Evolutionary conservation across 2,329 filamentous ascomycete genomes (phyloP).

Genomic region (Botrytis medusae): DNA sequence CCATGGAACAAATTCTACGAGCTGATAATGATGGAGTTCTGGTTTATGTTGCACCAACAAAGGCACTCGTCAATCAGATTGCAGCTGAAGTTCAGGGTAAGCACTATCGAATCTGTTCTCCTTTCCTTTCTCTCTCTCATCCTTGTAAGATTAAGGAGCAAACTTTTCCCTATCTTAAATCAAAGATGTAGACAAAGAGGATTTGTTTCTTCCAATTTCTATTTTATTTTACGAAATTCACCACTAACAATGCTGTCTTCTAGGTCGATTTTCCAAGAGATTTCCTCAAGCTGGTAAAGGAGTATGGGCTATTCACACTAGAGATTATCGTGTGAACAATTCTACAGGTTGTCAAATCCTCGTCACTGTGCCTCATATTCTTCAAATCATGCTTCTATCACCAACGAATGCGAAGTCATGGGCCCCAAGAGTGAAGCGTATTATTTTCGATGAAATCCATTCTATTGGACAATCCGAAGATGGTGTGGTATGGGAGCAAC

Average conservation of each 20-base stretch:
- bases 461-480: conserved; percentile 76
- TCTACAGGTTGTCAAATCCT: conserved; percentile 70
- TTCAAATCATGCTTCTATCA: conserved; percentile 74
- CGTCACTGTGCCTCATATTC: conserved; percentile 74
- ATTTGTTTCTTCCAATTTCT: not conserved
- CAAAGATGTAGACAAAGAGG: not conserved
- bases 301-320: conserved; percentile 77
- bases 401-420: conserved; percentile 65
- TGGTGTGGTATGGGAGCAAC: conserved; percentile 75
- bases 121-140: not conserved
- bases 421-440: conserved; percentile 67
- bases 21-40: conserved; percentile 67
- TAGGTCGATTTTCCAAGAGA: conserved; percentile 63
- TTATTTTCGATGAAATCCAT: conserved; percentile 83
- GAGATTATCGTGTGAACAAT: conserved; percentile 74
- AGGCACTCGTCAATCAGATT: conserved; percentile 81
- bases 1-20: conserved; percentile 74
- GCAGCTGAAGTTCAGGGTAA: conserved; percentile 71
- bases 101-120: not conserved
- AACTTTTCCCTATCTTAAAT: too few species aligned
- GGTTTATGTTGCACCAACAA: conserved; percentile 79
- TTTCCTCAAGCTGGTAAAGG: conserved; percentile 58
- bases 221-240: not conserved
- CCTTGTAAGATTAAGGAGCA: not conserved
- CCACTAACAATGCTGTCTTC: conserved; percentile 19